Percentiles rank a stretch among this genome's conserved stretches.
Evolutionary conservation across 1,139 yeast genomes (phyloP).

Genomic region (Yamadazyma dushanensis): DNA sequence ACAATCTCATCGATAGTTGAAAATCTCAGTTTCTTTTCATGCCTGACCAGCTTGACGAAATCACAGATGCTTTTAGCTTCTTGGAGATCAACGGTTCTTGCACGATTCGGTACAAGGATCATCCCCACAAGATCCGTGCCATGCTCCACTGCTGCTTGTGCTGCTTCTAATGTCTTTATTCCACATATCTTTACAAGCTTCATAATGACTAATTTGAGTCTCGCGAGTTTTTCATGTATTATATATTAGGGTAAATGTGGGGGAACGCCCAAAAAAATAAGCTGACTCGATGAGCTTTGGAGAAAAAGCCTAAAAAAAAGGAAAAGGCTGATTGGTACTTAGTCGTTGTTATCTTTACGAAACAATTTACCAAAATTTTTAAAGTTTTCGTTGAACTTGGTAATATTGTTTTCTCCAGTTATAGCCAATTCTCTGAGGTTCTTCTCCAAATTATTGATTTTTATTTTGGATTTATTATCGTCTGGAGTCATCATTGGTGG

Average conservation of each 20-base stretch:
- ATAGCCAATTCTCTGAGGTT: constrained; percentile 54
- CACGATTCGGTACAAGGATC: constrained; percentile 80
- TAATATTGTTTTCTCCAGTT: constrained; percentile 56
- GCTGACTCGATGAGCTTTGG: background rate
- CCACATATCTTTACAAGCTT: constrained; percentile 79
- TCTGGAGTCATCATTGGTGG: constrained; percentile 11
- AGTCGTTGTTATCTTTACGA: constrained; percentile 36
- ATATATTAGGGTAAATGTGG: no score
- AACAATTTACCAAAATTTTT: constrained; percentile 60
- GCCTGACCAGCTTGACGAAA: constrained; percentile 25
- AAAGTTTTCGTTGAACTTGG: constrained; percentile 59
- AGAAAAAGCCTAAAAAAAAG: no score
- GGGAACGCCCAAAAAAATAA: no score
- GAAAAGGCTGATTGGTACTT: no score
- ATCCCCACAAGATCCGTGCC: constrained; percentile 84
- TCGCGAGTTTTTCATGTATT: background rate
- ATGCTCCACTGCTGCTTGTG: constrained; percentile 59
- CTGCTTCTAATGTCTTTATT: constrained; percentile 64
- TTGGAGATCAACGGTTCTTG: constrained; percentile 61
- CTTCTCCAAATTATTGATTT: constrained; percentile 55
- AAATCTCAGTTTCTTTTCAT: constrained; percentile 18
- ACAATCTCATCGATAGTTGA: constrained; percentile 23
- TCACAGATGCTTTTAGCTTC: constrained; percentile 57
- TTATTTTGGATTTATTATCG: constrained; percentile 29
- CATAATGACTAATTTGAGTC: constrained; percentile 5